Base-by-base conservation (phyloP, 352 stramenopile genomes). In the Peronospora destructor region DNA sequence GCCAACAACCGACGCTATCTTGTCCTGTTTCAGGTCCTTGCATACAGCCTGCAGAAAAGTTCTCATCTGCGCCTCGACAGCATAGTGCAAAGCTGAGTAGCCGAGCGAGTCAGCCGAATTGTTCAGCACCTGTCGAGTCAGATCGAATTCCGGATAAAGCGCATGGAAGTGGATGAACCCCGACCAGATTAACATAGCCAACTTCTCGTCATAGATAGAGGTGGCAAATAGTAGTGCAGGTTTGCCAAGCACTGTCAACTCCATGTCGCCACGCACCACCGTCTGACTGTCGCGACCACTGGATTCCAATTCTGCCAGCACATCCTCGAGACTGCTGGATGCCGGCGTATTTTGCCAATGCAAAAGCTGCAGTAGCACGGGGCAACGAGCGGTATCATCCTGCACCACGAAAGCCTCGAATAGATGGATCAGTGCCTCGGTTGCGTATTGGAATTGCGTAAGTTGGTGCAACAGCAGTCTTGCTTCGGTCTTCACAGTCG, bases 141-240 rank as follows among this genome's bases (percentile, higher is more conserved):
- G 51, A 38, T 83, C 61, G 23, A 86, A 71, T 1, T 46, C 38
- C 8, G 56, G 54, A 42, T 75, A 62, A 1, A 21, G 43, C 19
- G 59, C 49, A 19, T 79, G 72, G 60, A 87, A 68, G 17, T 59
- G 59, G 17, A 77, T 33, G 17, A 86, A 66, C 0, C 76, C 78
- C 23, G 49, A 49, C 74, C 76, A 87, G 55, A 90, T 69, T 28
- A 84, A 48, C 25, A 71, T 38, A 26, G 77, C 73, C 28, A 93
- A 64, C 29, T 89, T 73, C 50, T 93, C 82, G 53, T 93, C 82
- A 53, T 93, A 93, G 45, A 93, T 85, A 35, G 82, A 89, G 6
- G 82, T 67, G 28, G 80, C 77, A 42, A 91, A 93, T 13, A 88
- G 57, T 26, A 93, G 64, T 40, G 77, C 75, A 0, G 77, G 77